Evolutionary conservation across 441 rosid species (phyloP), one percentile per base, ranked within the genome.

Genomic region (Croton laevigatus): DNA sequence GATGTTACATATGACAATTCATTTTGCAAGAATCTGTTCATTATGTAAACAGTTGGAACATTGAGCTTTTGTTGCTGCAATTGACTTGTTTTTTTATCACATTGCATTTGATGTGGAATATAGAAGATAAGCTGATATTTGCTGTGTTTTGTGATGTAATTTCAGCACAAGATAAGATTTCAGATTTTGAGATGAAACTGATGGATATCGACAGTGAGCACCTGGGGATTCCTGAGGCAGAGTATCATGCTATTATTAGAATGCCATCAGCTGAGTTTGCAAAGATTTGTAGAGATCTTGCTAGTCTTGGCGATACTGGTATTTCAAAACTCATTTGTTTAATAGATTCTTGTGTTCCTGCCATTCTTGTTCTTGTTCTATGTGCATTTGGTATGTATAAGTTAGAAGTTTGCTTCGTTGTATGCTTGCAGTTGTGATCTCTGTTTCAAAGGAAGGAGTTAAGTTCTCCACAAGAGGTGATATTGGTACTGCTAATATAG

Each of bases 201-300:
- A 95, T 93, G 98, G 98, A 95, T 84, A 91, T 95, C 2, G 99
- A 93, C 70, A 91, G 98, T 20, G 98, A 95, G 87, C 98, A 93
- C 75, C 88, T 95, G 44, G 98, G 99, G 10, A 95, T 95, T 59
- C 98, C 98, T 3, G 99, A 95, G 67, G 99, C 98, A 22, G 97
- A 95, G 73, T 95, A 91, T 62, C 97, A 95, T 22, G 93, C 99
- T 1, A 95, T 93, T 73, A 97, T 95, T 58, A 79, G 83, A 72
- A 95, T 95, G 97, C 97, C 97, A 3, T 91, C 99, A 13, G 71
- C 83, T 65, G 98, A 95, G 65, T 93, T 95, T 81, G 83, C 90
- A 34, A 88, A 91, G 79, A 95, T 95, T 62, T 93, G 97, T 76
- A 93, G 70, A 73, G 98, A 95, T 84, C 99, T 93, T 68, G 85